Conservation (phyloP, 768 basidiomycete genomes). For the Auricularia cornea region DNA sequence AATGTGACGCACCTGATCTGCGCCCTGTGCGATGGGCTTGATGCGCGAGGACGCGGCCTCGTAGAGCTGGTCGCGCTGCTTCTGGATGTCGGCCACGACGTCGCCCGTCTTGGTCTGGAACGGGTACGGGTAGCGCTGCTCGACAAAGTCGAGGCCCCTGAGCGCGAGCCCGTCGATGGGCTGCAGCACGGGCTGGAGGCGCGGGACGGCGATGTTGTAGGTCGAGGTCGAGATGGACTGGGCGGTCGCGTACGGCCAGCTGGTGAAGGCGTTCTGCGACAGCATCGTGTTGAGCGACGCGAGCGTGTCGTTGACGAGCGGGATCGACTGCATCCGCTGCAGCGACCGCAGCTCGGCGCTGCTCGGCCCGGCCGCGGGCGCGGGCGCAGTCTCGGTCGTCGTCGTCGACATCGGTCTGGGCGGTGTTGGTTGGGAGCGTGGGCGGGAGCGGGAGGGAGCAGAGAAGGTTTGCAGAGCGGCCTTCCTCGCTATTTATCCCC, state of each 20-base stretch:
- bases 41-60: constrained; percentile 52
- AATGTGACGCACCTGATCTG: constrained; percentile 65
- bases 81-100: constrained; percentile 50
- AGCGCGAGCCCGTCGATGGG: constrained; percentile 65
- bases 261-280: constrained; percentile 49
- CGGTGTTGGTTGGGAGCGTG: no score
- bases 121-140: constrained; percentile 65
- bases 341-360: constrained; percentile 55
- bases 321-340: constrained; percentile 60
- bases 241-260: constrained; percentile 57
- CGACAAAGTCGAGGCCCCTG: constrained; percentile 65
- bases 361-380: constrained; percentile 8
- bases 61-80: constrained; percentile 46
- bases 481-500: no score
- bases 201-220: constrained; percentile 53
- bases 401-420: constrained; percentile 28
- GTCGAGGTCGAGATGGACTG: constrained; percentile 51
- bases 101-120: constrained; percentile 71
- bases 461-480: no score
- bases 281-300: constrained; percentile 53
- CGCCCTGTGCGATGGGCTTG: constrained; percentile 60
- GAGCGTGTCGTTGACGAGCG: constrained; percentile 58
- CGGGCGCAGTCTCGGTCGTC: constrained; percentile 21
- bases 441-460: no score
- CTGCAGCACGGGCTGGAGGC: constrained; percentile 50